phyloP scores from a whole-genome alignment of 1,139 yeast species.

The Debaryomyces coudertii region DNA sequence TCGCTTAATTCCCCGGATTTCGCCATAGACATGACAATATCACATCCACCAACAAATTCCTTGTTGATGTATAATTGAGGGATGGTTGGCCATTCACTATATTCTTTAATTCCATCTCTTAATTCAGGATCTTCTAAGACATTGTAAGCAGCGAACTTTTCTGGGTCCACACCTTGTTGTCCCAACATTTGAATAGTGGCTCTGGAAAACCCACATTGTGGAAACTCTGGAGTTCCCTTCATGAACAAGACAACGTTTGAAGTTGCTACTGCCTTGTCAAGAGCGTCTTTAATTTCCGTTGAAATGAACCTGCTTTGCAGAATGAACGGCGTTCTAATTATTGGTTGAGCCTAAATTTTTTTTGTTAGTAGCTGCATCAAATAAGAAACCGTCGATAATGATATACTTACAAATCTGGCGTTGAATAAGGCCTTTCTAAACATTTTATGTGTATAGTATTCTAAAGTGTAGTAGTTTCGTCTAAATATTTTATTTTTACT shows the following conservation, averaged over 20 bases:
- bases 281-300: conserved; percentile 78
- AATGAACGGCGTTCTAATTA: conserved; percentile 7
- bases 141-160: conserved; percentile 94
- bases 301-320: conserved; percentile 57
- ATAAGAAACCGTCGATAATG: not conserved
- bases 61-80: conserved; percentile 72
- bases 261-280: conserved; percentile 78
- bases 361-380: conserved; percentile 1
- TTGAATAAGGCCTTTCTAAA: conserved; percentile 28
- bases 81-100: conserved; percentile 92
- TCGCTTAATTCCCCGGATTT: conserved; percentile 89
- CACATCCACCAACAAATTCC: conserved; percentile 98
- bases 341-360: conserved; percentile 6
- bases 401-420: conserved; percentile 26
- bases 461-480: not conserved
- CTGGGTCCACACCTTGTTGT: conserved; percentile 96
- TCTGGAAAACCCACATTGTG: conserved; percentile 97
- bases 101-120: conserved; percentile 92
- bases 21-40: conserved; percentile 90
- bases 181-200: conserved; percentile 93
- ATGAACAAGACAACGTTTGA: conserved; percentile 95
- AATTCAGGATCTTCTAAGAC: conserved; percentile 93
- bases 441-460: conserved; percentile 17
- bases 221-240: conserved; percentile 98
- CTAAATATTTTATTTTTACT: not conserved